These are phyloP conservation scores for Cardiospermum halicacabum DNA, from an alignment of 345 rosid genomes.

Conservation along the genomic window DNA sequence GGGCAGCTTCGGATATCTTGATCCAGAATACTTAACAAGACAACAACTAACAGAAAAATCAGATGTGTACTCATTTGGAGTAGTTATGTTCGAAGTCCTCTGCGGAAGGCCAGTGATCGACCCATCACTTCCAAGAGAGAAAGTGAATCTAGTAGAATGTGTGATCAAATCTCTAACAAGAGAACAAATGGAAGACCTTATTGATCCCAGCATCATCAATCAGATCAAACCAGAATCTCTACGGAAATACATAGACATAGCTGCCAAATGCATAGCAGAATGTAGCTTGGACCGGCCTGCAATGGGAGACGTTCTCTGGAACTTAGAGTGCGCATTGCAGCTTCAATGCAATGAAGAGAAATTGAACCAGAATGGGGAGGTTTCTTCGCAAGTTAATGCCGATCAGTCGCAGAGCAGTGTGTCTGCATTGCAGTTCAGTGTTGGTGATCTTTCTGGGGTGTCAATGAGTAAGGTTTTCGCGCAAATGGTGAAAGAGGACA, in stretches of 20 bases:
- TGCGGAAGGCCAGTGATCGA: constrained; percentile 58
- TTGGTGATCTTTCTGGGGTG: constrained; percentile 37
- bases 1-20: constrained; percentile 71
- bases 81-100: constrained; percentile 58
- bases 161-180: constrained; percentile 32
- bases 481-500: constrained; percentile 56
- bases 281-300: constrained; percentile 47
- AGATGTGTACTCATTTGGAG: constrained; percentile 68
- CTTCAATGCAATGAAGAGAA: constrained; percentile 36
- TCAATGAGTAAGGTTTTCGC: constrained; percentile 68
- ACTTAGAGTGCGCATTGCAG: constrained; percentile 56
- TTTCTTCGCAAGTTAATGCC: constrained; percentile 10
- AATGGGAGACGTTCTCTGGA: constrained; percentile 70
- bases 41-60: constrained; percentile 55
- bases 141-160: constrained; percentile 56
- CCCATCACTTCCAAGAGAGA: constrained; percentile 51
- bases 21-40: constrained; percentile 57
- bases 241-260: constrained; percentile 47
- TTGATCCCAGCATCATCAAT: constrained; percentile 41
- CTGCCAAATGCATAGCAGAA: constrained; percentile 56
- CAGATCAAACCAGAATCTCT: constrained; percentile 44
- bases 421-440: constrained; percentile 27
- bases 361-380: constrained; percentile 6
- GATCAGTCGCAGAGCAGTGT: constrained; percentile 21
- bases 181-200: constrained; percentile 38